Evolutionary conservation across 1,139 yeast genomes (phyloP).

Genomic region (Suhomyces bolitotheri): DNA sequence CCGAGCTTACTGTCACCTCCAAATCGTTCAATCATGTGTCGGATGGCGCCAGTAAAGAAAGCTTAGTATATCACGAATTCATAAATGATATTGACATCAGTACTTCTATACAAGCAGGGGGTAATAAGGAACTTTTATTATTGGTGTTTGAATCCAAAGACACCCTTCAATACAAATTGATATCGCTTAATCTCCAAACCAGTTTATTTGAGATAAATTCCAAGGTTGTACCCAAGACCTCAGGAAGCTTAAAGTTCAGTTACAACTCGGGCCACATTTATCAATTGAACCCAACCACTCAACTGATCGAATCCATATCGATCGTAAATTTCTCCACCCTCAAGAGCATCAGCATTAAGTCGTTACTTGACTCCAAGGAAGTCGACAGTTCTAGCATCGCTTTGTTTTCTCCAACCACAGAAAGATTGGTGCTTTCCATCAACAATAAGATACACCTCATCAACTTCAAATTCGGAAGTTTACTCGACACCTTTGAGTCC

Average conservation of each 20-base stretch:
- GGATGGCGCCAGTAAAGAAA: conserved; percentile 7
- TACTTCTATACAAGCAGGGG: conserved; percentile 12
- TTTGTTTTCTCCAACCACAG: conserved; percentile 41
- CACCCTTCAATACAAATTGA: conserved; percentile 22
- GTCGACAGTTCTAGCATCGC: conserved; percentile 19
- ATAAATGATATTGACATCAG: conserved; percentile 19
- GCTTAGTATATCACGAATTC: conserved; percentile 26
- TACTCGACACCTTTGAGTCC: conserved; percentile 37
- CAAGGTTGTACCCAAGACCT: conserved; percentile 4
- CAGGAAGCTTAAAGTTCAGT: conserved; percentile 19
- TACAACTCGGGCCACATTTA: conserved; percentile 32
- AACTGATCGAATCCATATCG: conserved; percentile 22
- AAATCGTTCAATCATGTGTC: conserved; percentile 9
- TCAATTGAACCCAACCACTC: conserved; percentile 21
- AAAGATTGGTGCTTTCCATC: conserved; percentile 45
- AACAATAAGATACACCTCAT: conserved; percentile 42
- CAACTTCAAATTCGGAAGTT: conserved; percentile 46
- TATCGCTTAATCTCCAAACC: conserved; percentile 25
- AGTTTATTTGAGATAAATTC: conserved; percentile 22
- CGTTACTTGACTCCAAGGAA: conserved; percentile 19
- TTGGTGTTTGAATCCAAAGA: conserved; percentile 20
- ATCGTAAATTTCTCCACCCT: conserved; percentile 25
- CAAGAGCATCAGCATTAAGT: conserved; percentile 23
- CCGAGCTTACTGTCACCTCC: conserved; percentile 13
- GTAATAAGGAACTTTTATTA: conserved; percentile 27